Evolutionary conservation across 768 basidiomycete genomes (phyloP).

Genomic region (Sutorius australiensis): DNA sequence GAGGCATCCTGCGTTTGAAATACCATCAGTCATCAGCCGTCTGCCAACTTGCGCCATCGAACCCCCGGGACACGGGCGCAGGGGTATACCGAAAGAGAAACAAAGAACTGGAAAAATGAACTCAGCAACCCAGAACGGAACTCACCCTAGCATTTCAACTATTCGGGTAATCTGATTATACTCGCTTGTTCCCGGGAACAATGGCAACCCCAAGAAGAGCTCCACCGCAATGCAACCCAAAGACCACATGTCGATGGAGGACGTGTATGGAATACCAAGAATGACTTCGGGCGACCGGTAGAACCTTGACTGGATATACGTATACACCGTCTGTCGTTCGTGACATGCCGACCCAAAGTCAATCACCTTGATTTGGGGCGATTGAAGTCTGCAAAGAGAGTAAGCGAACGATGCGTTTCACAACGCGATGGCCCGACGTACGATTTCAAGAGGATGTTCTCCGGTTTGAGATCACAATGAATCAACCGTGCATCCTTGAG

Average conservation of each 20-base stretch:
- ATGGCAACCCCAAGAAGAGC: constrained; percentile 90
- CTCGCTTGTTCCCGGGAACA: constrained; percentile 98
- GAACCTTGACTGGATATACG: constrained; percentile 98
- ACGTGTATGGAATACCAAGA: constrained; percentile 89
- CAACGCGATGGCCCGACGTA: constrained; percentile 31
- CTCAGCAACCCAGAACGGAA: constrained; percentile 9
- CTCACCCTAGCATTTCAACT: constrained; percentile 97
- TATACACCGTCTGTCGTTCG: constrained; percentile 99
- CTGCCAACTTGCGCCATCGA: background rate
- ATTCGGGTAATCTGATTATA: constrained; percentile 98
- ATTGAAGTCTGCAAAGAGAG: constrained; percentile 65
- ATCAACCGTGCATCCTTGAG: constrained; percentile 95
- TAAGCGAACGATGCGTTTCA: background rate
- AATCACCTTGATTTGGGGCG: constrained; percentile 97
- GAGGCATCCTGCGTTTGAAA: constrained; percentile 63
- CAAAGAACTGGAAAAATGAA: background rate
- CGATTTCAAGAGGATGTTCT: constrained; percentile 97
- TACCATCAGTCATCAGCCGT: constrained; percentile 3
- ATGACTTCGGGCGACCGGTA: constrained; percentile 98
- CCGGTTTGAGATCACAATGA: constrained; percentile 98
- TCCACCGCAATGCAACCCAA: constrained; percentile 98
- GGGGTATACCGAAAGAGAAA: background rate
- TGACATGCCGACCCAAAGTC: constrained; percentile 99
- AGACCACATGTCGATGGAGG: constrained; percentile 99
- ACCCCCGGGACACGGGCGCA: background rate